Evolutionary conservation across 768 basidiomycete species (phyloP), one percentile per base, ranked within the genome.

Genomic region (Tulasnella calospora): DNA sequence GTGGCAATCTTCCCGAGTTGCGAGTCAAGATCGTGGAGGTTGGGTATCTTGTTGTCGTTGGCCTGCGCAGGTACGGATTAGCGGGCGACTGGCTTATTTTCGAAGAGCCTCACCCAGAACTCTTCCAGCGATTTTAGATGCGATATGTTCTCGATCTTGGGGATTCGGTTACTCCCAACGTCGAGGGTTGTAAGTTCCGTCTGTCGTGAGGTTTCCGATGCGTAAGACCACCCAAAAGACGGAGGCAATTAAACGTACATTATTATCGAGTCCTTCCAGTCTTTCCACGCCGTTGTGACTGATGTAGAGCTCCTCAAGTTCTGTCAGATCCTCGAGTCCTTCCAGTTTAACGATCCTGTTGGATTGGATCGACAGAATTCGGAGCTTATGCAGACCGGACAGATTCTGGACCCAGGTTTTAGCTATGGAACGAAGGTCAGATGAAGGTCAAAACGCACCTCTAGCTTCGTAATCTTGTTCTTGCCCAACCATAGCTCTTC

Each of bases 401-500:
- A 99, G 85, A 80, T 92, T 92, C 94, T 97, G 80, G 15, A 27
- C n/a, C 27, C 38, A 23, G 57, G 61, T 47, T 21, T 40, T 17
- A 76, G 36, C 19, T 3, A 30, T 7, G 10, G 51, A 77, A 71
- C 33, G 36, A 35, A 76, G 23, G 73, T 72, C 23, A 73, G 23
- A 7, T 44, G 72, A 44, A 2, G 46, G 51, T 19, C n/a, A 47
- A n/a, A 74, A 30, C 82, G 57, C 80, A 94, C 94, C 88, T 96
- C 93, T 5, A 99, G 88, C 83, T 90, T 91, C 8, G 91, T 83
- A 78, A 99, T 94, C 86, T 98, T 99, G 84, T 99, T 99, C 88
- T 99, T 99, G 10, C 98, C 98, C 3, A 99, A 85, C 95, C 97
- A 99, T 3, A 99, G 86, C 82, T 98, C 96, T 81, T 96, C 94